These are phyloP conservation scores for Neurospora sp. DNA, from an alignment of 495 filamentous ascomycete species.

Conservation along the genomic window DNA sequence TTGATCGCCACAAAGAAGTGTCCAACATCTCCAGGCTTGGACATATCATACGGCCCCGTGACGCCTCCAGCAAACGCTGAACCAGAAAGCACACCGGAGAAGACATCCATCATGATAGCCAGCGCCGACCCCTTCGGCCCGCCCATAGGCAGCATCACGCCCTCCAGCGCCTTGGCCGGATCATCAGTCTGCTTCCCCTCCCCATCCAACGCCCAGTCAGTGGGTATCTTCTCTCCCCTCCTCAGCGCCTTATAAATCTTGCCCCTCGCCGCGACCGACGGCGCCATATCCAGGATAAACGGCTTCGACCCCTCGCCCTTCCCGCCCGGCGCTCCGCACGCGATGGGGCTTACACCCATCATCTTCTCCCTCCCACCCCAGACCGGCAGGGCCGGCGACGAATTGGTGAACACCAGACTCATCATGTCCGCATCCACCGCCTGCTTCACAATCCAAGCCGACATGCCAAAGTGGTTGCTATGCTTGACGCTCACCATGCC, in stretches of 20 bases:
- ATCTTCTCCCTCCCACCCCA: constrained; percentile 60
- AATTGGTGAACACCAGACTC: constrained; percentile 72
- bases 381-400: constrained; percentile 60
- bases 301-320: constrained; percentile 25
- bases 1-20: constrained; percentile 69
- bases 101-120: constrained; percentile 77
- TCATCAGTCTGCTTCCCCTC: constrained; percentile 62
- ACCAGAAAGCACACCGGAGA: constrained; percentile 63
- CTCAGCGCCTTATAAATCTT: constrained; percentile 68
- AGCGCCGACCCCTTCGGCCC: constrained; percentile 66
- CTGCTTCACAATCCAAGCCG: constrained; percentile 66
- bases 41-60: constrained; percentile 61
- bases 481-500: constrained; percentile 64
- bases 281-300: constrained; percentile 76
- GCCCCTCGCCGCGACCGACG: constrained; percentile 58
- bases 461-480: constrained; percentile 77
- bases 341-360: constrained; percentile 69
- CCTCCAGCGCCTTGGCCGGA: constrained; percentile 52
- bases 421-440: constrained; percentile 64
- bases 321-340: constrained; percentile 60
- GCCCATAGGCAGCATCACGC: constrained; percentile 73
- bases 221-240: constrained; percentile 62
- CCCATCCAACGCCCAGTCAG: constrained; percentile 62
- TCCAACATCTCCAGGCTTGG: constrained; percentile 57
- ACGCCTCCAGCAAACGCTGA: constrained; percentile 64